Base-by-base conservation (phyloP, 192 early-diverging fungal genomes). In the Endogone sp. region DNA sequence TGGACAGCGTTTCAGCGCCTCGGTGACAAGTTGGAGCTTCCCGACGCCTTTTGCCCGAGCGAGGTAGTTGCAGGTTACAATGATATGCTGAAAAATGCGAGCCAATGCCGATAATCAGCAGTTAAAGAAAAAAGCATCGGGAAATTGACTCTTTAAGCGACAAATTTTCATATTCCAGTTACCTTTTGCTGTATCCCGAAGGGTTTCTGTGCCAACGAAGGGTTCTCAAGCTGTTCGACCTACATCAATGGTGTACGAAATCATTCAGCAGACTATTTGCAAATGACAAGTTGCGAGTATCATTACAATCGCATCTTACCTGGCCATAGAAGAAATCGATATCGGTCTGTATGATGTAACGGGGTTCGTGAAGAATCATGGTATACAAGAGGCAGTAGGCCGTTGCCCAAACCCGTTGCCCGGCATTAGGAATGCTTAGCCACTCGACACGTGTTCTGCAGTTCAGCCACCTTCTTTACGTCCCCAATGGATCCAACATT, bases 21-120 rank as follows among this genome's bases (percentile, higher is more conserved):
- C 79, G 6, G 63, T 61, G 31, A 80, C 49, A 9, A 77, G 68
- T 28, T 67, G 74, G 25, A 80, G 56, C 31, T 80, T 80, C 13
- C 58, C 55, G 25, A 80, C 63, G 20, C 79, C 79, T 62, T 25
- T 54, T 32, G 16, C 24, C 4, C 79, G 75, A 9, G 79, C 79
- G n/a, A 66, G 55, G 65, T 80, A 80, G 68, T 80, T 80, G 67
- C 72, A 79, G 31, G 77, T 78, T 2, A 77, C 75, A 32, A 77
- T 71, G 21, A 77, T 77, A 37, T 77, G 75, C 75, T 76, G n/a
- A n/a, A n/a, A 16, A 16, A 29, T 29, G 55, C 22, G 2, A 67
- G 32, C 16, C n/a, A 29, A 55, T 49, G 20, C 29, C 21, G 21
- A 26, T 2, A 4, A 27, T 37, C 3, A 10, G 2, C 16, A 9